Percentiles rank a stretch among this genome's conserved stretches.
These are phyloP conservation scores for Rhizopus delemar DNA, from an alignment of 371 early-diverging fungal species.

Conservation along the genomic window DNA sequence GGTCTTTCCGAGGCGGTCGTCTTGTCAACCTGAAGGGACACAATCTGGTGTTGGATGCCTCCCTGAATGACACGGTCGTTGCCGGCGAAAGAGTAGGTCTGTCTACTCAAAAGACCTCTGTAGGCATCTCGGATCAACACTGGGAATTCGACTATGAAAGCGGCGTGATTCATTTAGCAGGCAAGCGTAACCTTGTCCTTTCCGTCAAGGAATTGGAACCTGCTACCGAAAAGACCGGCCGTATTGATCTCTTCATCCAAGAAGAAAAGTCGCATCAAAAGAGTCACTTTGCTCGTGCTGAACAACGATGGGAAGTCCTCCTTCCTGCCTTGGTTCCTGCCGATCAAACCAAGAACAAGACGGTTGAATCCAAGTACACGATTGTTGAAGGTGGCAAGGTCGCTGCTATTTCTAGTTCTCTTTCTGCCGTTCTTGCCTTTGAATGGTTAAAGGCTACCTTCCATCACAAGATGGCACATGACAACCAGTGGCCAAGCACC, in stretches of 20 bases:
- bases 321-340: conserved; percentile 40
- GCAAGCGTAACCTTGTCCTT: conserved; percentile 35
- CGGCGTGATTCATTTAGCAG: conserved; percentile 31
- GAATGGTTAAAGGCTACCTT: conserved; percentile 39
- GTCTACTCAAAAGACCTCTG: conserved; percentile 22
- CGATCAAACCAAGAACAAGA: conserved; percentile 14
- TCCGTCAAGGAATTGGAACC: conserved; percentile 41
- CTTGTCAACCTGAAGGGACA: conserved; percentile 51
- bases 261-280: conserved; percentile 38
- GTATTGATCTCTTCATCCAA: conserved; percentile 38
- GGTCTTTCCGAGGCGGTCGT: conserved; percentile 54
- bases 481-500: conserved; percentile 35
- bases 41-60: conserved; percentile 36
- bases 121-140: conserved; percentile 28
- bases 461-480: conserved; percentile 29
- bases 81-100: conserved; percentile 40
- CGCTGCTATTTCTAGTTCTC: conserved; percentile 24
- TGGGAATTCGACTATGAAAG: conserved; percentile 39
- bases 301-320: conserved; percentile 47
- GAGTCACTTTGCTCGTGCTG: conserved; percentile 31
- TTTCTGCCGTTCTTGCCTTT: conserved; percentile 32
- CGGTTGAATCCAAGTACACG: conserved; percentile 28
- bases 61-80: conserved; percentile 20
- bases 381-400: conserved; percentile 42
- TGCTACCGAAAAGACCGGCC: conserved; percentile 9